Conservation (phyloP, 768 basidiomycete genomes). For the Hypholoma sublateritium region DNA sequence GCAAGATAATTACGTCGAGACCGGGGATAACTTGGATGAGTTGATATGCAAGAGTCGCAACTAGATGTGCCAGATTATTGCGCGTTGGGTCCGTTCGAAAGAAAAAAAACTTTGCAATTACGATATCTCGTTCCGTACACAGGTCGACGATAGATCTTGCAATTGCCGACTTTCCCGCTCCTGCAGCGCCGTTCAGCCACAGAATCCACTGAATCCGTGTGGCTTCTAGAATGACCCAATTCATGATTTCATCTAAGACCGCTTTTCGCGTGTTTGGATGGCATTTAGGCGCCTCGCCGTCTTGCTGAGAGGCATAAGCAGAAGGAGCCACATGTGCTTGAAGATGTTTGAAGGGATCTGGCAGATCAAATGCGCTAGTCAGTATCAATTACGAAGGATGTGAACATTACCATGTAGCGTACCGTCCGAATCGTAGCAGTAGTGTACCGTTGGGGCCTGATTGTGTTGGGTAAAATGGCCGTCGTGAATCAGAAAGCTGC, state of each 20-base stretch:
- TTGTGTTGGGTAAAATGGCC: too few relatives aligned
- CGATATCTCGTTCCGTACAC: neutral
- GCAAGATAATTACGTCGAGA: neutral
- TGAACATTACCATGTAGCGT: too few relatives aligned
- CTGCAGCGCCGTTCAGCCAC: constrained; percentile 7
- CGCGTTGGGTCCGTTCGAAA: neutral
- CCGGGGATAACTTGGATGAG: neutral
- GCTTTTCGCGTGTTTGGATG: neutral
- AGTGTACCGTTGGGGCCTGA: too few relatives aligned
- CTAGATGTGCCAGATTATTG: neutral
- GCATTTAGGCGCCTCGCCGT: neutral
- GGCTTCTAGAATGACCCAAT: neutral
- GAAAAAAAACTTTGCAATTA: constrained; percentile 8
- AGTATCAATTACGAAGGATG: too few relatives aligned
- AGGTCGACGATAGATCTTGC: neutral
- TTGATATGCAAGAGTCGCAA: constrained; percentile 5
- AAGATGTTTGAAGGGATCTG: neutral
- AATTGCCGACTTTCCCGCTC: constrained; percentile 6
- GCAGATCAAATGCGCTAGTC: neutral
- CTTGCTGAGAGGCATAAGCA: neutral
- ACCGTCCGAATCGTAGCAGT: too few relatives aligned
- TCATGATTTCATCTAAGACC: neutral
- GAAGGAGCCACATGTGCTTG: neutral
- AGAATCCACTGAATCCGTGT: neutral
- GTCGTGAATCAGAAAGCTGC: too few relatives aligned